Base-by-base conservation (phyloP, 441 rosid genomes). In the Euphorbia schlechtendalii region DNA sequence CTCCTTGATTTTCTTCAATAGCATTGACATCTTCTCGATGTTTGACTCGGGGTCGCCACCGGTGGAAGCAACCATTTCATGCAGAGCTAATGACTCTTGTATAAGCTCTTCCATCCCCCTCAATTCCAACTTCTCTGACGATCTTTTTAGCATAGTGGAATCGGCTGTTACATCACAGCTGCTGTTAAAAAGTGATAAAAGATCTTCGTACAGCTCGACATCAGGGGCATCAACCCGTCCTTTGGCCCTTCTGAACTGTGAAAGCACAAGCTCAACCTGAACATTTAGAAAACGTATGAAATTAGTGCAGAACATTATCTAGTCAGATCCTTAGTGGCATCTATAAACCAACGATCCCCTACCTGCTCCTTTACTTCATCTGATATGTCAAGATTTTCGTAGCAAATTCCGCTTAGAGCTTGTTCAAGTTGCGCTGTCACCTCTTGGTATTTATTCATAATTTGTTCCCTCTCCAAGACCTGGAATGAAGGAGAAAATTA, bases 321-420 rank as follows among this genome's bases (percentile, higher is more conserved):
- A 21, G 30, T 43, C 28, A 36, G 60, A 52, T 66, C 67, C 68
- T 41, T 45, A 20, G 38, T 38, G 38, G 28, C 46, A 36, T 41
- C 2, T 36, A 27, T n/a, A 40, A 22, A 5, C 62, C 11, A 30
- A 30, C 30, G 28, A 69, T 71, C 24, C 59, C 58, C 14, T 76
- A 92, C 98, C 97, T 90, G 97, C 66, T 92, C 98, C 70, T 85
- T 92, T 63, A 92, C 94, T 86, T 92, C 98, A 73, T 88, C 97
- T 4, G 96, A 87, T 68, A 92, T 88, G 64, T 88, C 96, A 20
- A 92, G 94, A 56, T 76, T 78, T 64, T 86, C 90, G 65, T 56
- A 82, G 34, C 89, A 76, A 71, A 90, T 83, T 76, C 73, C 77
- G 70, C 89, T 81, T 64, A 92, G 77, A 59, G 90, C 86, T 77